Percentiles rank a stretch among this genome's conserved stretches.
These are phyloP conservation scores for Nigrograna mackinnonii DNA, from an alignment of 2,329 filamentous ascomycete species.

Conservation along the genomic window DNA sequence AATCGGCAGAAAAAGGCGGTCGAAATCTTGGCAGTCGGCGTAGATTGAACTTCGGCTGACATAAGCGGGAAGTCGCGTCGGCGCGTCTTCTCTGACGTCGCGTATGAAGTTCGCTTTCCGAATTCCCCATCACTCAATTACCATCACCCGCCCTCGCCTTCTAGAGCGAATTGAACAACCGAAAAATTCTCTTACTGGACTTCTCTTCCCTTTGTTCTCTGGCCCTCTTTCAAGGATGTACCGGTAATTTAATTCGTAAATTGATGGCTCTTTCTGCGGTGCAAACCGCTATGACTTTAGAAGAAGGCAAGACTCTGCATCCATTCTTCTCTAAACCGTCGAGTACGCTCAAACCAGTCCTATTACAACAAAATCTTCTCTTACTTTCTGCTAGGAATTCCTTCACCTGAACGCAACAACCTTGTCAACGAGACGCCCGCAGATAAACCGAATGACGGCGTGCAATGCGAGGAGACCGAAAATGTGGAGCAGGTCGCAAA, in stretches of 20 bases:
- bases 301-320: conserved; percentile 37
- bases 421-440: conserved; percentile 7
- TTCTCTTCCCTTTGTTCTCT: no score
- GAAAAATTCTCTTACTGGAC: no score
- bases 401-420: conserved; percentile 9
- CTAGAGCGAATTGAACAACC: no score
- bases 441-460: conserved; percentile 19
- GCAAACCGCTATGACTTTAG: conserved; percentile 41
- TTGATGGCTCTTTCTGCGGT: conserved; percentile 43
- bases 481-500: conserved; percentile 15
- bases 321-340: conserved; percentile 42
- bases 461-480: conserved; percentile 20
- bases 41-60: no score
- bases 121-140: not conserved
- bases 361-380: not conserved
- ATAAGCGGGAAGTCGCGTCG: no score
- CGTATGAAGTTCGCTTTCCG: not conserved
- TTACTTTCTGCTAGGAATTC: conserved; percentile 13
- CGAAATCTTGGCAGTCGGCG: conserved; percentile 7
- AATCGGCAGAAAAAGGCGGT: conserved; percentile 10
- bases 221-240: conserved; percentile 11
- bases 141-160: not conserved
- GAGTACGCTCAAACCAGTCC: conserved; percentile 18
- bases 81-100: conserved; percentile 2
- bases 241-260: conserved; percentile 11